Percentiles rank a stretch among this genome's conserved stretches.
Evolutionary conservation across 805 yeast species (phyloP).

Genomic region (Brettanomyces naardenensis): DNA sequence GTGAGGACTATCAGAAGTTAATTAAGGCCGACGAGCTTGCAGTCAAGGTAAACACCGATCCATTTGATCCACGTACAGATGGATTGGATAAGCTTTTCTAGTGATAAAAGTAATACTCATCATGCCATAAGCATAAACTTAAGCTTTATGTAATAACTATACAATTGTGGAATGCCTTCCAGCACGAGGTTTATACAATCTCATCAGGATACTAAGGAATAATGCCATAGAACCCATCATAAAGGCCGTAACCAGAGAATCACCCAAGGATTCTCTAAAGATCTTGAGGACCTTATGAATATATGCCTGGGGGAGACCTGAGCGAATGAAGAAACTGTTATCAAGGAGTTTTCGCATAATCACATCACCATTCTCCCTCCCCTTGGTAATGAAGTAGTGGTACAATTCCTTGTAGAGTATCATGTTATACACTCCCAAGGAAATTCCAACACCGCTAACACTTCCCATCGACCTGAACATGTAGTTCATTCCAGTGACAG

Average conservation of each 20-base stretch:
- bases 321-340: constrained; percentile 21
- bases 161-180: constrained; percentile 1
- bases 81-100: constrained; percentile 10
- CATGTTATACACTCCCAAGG: constrained; percentile 30
- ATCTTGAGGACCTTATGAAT: constrained; percentile 22
- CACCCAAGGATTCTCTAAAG: constrained; percentile 21
- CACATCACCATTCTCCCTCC: constrained; percentile 17
- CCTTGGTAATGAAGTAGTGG: constrained; percentile 20
- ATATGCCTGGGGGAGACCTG: constrained; percentile 22
- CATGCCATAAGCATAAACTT: too few species aligned
- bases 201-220: constrained; percentile 16
- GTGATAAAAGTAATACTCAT: background rate
- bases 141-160: too few species aligned
- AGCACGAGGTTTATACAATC: constrained; percentile 8
- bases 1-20: constrained; percentile 17
- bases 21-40: constrained; percentile 9
- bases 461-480: constrained; percentile 42
- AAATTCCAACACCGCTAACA: constrained; percentile 37
- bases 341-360: constrained; percentile 16
- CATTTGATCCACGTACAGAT: constrained; percentile 12
- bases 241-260: constrained; percentile 18
- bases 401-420: constrained; percentile 24
- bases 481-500: constrained; percentile 41
- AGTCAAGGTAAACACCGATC: constrained; percentile 3
- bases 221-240: constrained; percentile 20